Evolutionary conservation across 192 early-diverging fungal species (phyloP).

Genomic region (Backusella psychrophila): DNA sequence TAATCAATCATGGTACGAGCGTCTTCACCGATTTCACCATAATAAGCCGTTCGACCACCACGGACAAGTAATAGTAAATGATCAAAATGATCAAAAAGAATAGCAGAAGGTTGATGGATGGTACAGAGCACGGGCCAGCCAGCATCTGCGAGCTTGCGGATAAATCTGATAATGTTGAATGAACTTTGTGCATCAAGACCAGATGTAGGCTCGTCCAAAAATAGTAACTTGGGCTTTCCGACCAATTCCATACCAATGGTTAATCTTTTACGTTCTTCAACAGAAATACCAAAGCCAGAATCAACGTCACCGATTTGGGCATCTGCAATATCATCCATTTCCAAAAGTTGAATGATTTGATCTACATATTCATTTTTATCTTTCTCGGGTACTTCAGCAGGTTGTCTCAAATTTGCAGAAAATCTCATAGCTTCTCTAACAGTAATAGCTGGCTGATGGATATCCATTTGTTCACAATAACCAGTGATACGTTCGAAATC

Average conservation of each 20-base stretch:
- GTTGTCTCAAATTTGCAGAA: constrained; percentile 73
- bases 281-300: constrained; percentile 72
- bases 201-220: constrained; percentile 90
- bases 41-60: constrained; percentile 78
- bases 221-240: constrained; percentile 71
- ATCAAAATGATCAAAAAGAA: constrained; percentile 84
- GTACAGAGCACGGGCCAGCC: constrained; percentile 76
- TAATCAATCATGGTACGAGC: constrained; percentile 64
- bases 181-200: constrained; percentile 80
- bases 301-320: constrained; percentile 72
- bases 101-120: constrained; percentile 83
- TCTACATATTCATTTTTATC: constrained; percentile 78
- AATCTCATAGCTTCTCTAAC: constrained; percentile 76
- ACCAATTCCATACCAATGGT: constrained; percentile 87
- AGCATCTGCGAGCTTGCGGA: constrained; percentile 61
- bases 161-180: constrained; percentile 72
- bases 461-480: constrained; percentile 86
- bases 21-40: constrained; percentile 76
- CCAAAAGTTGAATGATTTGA: constrained; percentile 69
- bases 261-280: constrained; percentile 86
- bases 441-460: constrained; percentile 71
- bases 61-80: constrained; percentile 74
- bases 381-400: constrained; percentile 52
- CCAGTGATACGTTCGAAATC: constrained; percentile 72
- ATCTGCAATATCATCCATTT: constrained; percentile 68